Base-by-base conservation (phyloP, 2,329 filamentous ascomycete genomes). In the Ophiostoma australiae region DNA sequence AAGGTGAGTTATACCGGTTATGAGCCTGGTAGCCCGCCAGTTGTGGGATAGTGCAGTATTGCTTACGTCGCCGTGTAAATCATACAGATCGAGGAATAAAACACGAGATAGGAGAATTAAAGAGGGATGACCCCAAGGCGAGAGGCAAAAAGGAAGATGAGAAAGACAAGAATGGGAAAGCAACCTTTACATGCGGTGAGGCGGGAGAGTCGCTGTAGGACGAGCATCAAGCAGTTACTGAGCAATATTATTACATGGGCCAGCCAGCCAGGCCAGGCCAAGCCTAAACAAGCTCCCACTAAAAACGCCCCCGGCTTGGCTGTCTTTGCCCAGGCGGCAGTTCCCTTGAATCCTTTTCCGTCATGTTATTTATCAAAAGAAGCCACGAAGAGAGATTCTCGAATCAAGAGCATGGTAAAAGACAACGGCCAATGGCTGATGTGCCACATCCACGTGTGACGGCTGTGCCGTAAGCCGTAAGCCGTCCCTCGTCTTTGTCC, bases 221-320 rank as follows among this genome's bases (percentile, higher is more conserved):
- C 10, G n/a, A 27, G 27, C 27, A 31, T 3, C n/a, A 27, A 58
- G n/a, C 48, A 58, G 20, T 7, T n/a, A 58, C 23, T 52, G 20
- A 52, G 48, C 1, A 41, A 7, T 2, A 6, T 13, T 39, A 11
- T 39, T 39, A 2, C 37, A 17, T 23, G 23, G 52, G 39, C 39
- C 39, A 58, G 52, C 52, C 27, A 31, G 27, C 27, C 27, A 31
- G 27, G 27, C 27, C 27, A 31, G 27, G 27, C 27, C 52, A 58
- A 58, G 52, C n/a, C 23, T 17, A 41, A 65, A 52, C 41, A 69
- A 71, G 70, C 70, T 69, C 55, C 15, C 39, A 69, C 63, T n/a
- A 67, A 44, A n/a, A 44, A 68, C 39, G 11, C 66, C 66, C 27
- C 11, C 33, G 33, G 37, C 33, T 44, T 37, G 39, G 41, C 70